Evolutionary conservation across 306 rosid genomes (phyloP).

Genomic region (Rosa rugosa): DNA sequence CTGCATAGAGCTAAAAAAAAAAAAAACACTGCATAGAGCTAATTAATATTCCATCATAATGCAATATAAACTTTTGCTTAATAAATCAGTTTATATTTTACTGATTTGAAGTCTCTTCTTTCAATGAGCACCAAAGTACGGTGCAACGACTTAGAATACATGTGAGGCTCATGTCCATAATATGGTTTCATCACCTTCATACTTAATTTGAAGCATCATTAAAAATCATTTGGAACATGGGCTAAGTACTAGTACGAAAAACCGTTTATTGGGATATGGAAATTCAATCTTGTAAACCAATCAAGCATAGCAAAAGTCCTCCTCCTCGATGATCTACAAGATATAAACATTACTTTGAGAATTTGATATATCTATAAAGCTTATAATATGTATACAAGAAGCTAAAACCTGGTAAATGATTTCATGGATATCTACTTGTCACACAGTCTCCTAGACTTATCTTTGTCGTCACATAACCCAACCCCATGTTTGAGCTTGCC

Average conservation of each 20-base stretch:
- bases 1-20: too few relatives aligned
- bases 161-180: constrained; percentile 11
- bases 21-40: too few relatives aligned
- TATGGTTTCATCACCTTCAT: neutral
- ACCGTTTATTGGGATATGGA: constrained; percentile 21
- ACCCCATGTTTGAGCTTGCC: constrained; percentile 34
- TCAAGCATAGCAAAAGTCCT: constrained; percentile 27
- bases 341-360: neutral
- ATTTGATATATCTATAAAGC: neutral
- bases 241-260: neutral
- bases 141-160: constrained; percentile 14
- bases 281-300: constrained; percentile 29
- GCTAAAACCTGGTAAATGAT: constrained; percentile 27
- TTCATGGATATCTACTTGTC: constrained; percentile 11
- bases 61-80: neutral
- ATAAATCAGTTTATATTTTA: neutral
- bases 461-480: constrained; percentile 30
- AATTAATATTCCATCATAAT: neutral
- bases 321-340: neutral
- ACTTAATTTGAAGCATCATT: neutral
- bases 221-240: constrained; percentile 3
- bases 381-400: neutral
- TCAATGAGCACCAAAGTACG: constrained; percentile 19
- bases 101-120: neutral
- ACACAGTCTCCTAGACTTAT: constrained; percentile 13